Base-by-base conservation (phyloP, 2,329 filamentous ascomycete species). In the Teratosphaeria destructans region DNA sequence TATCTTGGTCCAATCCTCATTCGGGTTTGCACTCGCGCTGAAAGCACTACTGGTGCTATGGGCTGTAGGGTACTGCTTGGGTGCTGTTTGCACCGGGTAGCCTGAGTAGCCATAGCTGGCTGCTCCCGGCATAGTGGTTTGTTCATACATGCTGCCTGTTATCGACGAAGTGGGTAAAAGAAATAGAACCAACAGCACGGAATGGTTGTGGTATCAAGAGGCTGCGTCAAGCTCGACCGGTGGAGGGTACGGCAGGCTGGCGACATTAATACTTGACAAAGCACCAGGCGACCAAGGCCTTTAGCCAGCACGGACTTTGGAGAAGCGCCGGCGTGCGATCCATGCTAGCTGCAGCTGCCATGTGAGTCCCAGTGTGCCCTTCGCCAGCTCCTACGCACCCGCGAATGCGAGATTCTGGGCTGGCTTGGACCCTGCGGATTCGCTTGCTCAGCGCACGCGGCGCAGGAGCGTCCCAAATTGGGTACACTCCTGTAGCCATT, bases 1-100 rank as follows among this genome's bases (percentile, higher is more conserved):
- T 74, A 97, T 96, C 84, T 96, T 95, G 72, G 93, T 96, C 93
- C 93, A 97, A 79, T 97, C 93, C 78, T 97, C 93, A 72, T 96
- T 92, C 59, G 93, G 89, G 74, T 95, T 95, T 68, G 92, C 93
- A 64, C 90, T 95, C 69, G 88, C 88, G 77, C 90, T 95, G 80
- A 95, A 96, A 68, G 93, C 93, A 77, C 90, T 96, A 79, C 90
- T 96, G 63, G 89, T 95, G 73, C 86, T 87, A 72, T 90, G 86
- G 64, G 78, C 82, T 49, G 84, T 81, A 68, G 87, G 86, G 71
- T 90, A 86, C 32, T 72, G 68, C 73, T 87, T 84, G 57, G 85
- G 80, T 54, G 53, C 27, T 19, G 53, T 72, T 65, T 62, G 74
- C 62, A 66, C 72, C 67, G 68, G 59, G 57, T 69, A 70, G 29